These are phyloP conservation scores for Solanum raphanifolium DNA, from an alignment of 257 asterid genomes.

Conservation along the genomic window DNA sequence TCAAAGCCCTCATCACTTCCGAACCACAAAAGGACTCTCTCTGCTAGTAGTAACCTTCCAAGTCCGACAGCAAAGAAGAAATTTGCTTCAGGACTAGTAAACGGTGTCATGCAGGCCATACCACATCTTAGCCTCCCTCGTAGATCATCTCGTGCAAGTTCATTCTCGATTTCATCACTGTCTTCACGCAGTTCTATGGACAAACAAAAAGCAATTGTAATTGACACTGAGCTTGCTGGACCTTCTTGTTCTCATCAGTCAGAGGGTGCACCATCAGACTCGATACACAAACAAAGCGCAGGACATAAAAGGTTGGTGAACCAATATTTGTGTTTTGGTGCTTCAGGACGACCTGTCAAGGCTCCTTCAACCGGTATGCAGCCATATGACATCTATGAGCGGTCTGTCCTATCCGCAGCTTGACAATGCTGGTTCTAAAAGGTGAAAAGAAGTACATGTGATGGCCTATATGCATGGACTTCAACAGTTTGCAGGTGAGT, in stretches of 20 bases:
- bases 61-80: slow-evolving; percentile 76
- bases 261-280: not conserved
- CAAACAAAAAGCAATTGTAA: slow-evolving; percentile 23
- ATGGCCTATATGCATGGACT: not conserved
- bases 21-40: slow-evolving; percentile 58
- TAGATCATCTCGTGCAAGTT: slow-evolving; percentile 58
- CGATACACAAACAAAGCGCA: slow-evolving; percentile 16
- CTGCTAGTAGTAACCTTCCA: slow-evolving; percentile 47
- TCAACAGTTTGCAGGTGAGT: not conserved
- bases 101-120: slow-evolving; percentile 62
- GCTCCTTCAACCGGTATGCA: slow-evolving; percentile 10
- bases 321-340: slow-evolving; percentile 69
- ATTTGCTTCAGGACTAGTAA: slow-evolving; percentile 50
- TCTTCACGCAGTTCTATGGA: slow-evolving; percentile 59
- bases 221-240: slow-evolving; percentile 3
- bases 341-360: slow-evolving; percentile 19
- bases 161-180: slow-evolving; percentile 50
- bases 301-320: slow-evolving; percentile 38
- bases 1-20: slow-evolving; percentile 33
- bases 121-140: slow-evolving; percentile 22
- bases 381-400: slow-evolving; percentile 45
- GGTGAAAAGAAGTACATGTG: not conserved
- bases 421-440: not conserved
- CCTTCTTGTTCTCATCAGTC: slow-evolving; percentile 19
- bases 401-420: slow-evolving; percentile 40